A percentile compares a stretch with the other conserved stretches of the same genome.
phyloP scores from a whole-genome alignment of 805 yeast species.

The Kazachstania viticola region DNA sequence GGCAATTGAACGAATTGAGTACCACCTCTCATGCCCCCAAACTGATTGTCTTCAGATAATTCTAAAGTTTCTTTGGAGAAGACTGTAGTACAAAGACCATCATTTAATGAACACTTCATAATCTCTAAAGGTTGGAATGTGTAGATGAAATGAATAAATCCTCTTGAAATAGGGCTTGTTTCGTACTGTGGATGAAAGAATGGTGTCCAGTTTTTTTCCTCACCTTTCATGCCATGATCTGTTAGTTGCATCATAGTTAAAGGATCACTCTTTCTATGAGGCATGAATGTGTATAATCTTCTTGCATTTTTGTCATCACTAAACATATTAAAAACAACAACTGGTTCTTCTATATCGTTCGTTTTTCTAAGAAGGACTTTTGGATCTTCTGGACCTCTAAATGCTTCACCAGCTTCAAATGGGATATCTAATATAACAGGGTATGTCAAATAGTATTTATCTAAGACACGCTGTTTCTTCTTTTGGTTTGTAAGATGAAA shows the following conservation, averaged over 20 bases:
- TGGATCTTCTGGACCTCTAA: slow-evolving; percentile 8
- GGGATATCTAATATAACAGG: slow-evolving; percentile 5
- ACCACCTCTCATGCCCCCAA: slow-evolving; percentile 15
- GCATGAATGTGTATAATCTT: slow-evolving; percentile 7
- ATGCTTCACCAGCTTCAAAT: neutral
- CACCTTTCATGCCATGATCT: slow-evolving; percentile 3
- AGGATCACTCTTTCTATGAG: slow-evolving; percentile 10
- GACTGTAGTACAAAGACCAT: slow-evolving; percentile 10
- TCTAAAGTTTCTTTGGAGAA: slow-evolving; percentile 8
- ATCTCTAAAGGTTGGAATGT: slow-evolving; percentile 12
- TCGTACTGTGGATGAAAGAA: slow-evolving; percentile 2
- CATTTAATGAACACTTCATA: slow-evolving; percentile 13
- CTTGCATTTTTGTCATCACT: slow-evolving; percentile 4
- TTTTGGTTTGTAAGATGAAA: slow-evolving; percentile 8
- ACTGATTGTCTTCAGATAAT: slow-evolving; percentile 5
- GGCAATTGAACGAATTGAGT: slow-evolving; percentile 14
- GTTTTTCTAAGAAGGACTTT: slow-evolving; percentile 3
- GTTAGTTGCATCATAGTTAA: slow-evolving; percentile 4
- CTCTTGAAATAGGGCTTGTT: slow-evolving; percentile 6
- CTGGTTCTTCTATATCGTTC: slow-evolving; percentile 7
- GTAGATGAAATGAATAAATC: slow-evolving; percentile 12
- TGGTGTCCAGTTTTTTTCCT: slow-evolving; percentile 11
- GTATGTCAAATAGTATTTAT: slow-evolving; percentile 4
- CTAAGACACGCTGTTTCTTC: slow-evolving; percentile 3
- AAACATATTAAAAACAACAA: slow-evolving; percentile 9